Conservation (phyloP, 2,329 filamentous ascomycete species). For the Mycosphaerelloides madeirae region DNA sequence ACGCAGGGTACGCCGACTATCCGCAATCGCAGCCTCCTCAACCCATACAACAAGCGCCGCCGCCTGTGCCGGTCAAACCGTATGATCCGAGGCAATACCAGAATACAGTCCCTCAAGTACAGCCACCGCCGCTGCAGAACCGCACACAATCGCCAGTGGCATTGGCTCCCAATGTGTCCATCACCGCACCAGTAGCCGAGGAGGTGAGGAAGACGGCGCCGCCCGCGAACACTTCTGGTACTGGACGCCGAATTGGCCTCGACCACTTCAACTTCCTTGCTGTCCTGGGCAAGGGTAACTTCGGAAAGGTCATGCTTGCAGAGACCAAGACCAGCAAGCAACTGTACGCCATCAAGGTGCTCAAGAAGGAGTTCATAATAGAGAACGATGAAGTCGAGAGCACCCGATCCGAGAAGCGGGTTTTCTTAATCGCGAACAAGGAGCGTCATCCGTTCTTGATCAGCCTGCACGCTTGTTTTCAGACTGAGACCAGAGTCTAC, state of each 20-base stretch:
- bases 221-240: constrained; percentile 63
- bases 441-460: constrained; percentile 94
- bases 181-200: constrained; percentile 28
- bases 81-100: constrained; percentile 50
- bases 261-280: constrained; percentile 99
- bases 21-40: constrained; percentile 32
- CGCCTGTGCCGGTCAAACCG: constrained; percentile 51
- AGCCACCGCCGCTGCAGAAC: constrained; percentile 36
- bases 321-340: constrained; percentile 91
- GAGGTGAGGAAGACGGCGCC: constrained; percentile 56
- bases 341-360: constrained; percentile 95
- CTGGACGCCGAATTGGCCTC: constrained; percentile 79
- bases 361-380: constrained; percentile 99
- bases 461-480: constrained; percentile 95
- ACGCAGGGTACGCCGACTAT: constrained; percentile 48
- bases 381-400: constrained; percentile 99
- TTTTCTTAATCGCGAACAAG: constrained; percentile 94
- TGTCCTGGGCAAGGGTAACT: constrained; percentile 97
- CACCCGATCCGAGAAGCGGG: constrained; percentile 93
- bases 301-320: constrained; percentile 98
- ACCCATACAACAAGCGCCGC: constrained; percentile 47
- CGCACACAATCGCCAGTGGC: constrained; percentile 32
- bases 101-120: constrained; percentile 41
- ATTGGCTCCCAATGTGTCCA: constrained; percentile 25
- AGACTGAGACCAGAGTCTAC: constrained; percentile 96